Evolutionary conservation across 1,284 basidiomycete species (phyloP).

Genomic region (Boletus sp.): DNA sequence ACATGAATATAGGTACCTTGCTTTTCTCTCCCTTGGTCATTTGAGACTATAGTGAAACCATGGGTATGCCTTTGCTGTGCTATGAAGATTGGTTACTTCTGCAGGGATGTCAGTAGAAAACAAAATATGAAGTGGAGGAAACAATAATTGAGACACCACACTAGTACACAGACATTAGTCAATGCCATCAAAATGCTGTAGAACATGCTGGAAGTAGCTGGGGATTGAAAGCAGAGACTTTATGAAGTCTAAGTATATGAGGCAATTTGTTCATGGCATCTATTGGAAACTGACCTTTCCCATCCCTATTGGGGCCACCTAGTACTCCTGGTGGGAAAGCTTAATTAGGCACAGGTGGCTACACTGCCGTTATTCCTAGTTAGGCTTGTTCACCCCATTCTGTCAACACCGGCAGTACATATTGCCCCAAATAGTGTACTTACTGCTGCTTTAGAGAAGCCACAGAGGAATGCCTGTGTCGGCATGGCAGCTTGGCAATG

Average conservation of each 20-base stretch:
- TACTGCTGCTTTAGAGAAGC: too few species aligned
- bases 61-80: conserved; percentile 50
- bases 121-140: conserved; percentile 47
- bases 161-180: conserved; percentile 30
- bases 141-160: conserved; percentile 76
- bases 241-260: conserved; percentile 2
- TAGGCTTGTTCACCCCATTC: too few species aligned
- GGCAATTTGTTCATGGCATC: too few species aligned
- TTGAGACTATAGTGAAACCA: conserved; percentile 69
- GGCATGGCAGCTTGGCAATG: too few species aligned
- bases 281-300: too few species aligned
- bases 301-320: too few species aligned
- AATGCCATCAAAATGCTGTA: background rate
- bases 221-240: conserved; percentile 88
- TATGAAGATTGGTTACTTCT: conserved; percentile 68
- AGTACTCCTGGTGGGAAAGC: too few species aligned
- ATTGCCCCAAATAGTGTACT: too few species aligned
- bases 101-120: conserved; percentile 1
- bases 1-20: conserved; percentile 43
- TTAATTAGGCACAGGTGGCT: too few species aligned
- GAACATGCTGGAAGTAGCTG: conserved; percentile 66
- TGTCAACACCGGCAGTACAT: too few species aligned
- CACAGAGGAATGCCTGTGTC: too few species aligned
- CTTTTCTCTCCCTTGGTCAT: conserved; percentile 52
- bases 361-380: too few species aligned